Evolutionary conservation across 306 rosid species (phyloP).

Genomic region (Hippophae gyantsensis): DNA sequence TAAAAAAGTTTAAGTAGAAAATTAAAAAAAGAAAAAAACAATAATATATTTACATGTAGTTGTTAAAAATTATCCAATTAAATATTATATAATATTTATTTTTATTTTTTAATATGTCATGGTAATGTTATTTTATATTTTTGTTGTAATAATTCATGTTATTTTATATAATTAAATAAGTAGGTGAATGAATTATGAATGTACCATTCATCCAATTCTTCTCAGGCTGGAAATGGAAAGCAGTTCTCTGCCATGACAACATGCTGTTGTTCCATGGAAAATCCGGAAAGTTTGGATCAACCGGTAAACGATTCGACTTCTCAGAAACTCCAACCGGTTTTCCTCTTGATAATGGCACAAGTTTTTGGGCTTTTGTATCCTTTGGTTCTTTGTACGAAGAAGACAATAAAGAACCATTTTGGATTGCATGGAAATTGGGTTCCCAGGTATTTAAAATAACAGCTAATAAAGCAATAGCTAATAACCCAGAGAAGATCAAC

Average conservation of each 20-base stretch:
- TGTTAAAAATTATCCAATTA: too few relatives aligned
- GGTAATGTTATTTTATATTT: too few relatives aligned
- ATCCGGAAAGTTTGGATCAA: neutral
- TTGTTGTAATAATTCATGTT: too few relatives aligned
- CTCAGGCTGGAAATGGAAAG: conserved; percentile 83
- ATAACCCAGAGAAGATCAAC: conserved; percentile 28
- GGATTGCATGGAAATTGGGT: neutral
- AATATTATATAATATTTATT: too few relatives aligned
- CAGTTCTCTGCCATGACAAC: conserved; percentile 86
- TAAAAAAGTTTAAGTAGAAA: neutral
- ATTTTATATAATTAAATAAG: too few relatives aligned
- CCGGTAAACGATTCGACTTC: conserved; percentile 34
- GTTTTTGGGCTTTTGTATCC: conserved; percentile 3
- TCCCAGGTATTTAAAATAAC: conserved; percentile 18
- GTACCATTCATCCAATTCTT: conserved; percentile 94
- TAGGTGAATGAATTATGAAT: neutral
- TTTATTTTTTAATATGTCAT: too few relatives aligned
- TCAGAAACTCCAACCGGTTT: conserved; percentile 57
- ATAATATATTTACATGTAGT: neutral
- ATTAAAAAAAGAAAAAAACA: neutral
- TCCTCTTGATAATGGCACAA: conserved; percentile 45
- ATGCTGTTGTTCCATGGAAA: conserved; percentile 69
- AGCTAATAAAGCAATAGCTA: conserved; percentile 28
- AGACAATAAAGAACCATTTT: conserved; percentile 7
- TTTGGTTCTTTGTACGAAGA: neutral